Base-by-base conservation (phyloP, 805 yeast species). In the Candida pseudoglaebosa region DNA sequence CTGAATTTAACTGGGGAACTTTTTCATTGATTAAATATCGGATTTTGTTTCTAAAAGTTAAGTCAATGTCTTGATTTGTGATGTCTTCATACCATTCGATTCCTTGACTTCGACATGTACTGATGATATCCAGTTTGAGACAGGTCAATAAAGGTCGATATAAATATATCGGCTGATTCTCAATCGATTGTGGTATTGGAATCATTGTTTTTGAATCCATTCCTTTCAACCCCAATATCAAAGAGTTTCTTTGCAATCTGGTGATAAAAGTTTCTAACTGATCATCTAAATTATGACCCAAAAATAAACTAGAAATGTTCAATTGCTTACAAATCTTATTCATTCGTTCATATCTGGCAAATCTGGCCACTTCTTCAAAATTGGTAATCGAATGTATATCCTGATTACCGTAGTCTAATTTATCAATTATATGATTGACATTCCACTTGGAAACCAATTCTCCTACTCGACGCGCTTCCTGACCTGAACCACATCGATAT, bases 211-310 rank as follows among this genome's bases (percentile, higher is more conserved):
- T 21, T 2, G 51, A 47, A 26, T 49, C 52, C 67, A 83, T 79
- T 0, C 87, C 84, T 1, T 68, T 64, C 6, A 83, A 61, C 0
- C 95, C 95, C 55, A 70, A 63, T 4, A 69, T 36, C 9, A 71
- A 61, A 2, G 70, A 63, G 37, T 59, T 58, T 39, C 52, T 56
- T 36, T 50, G 55, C 16, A 83, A 60, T 24, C 95, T 56, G 52
- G 80, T 68, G 16, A 82, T 43, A 44, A 73, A 80, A 0, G 91
- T 82, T 50, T 86, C 95, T 10, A 81, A 38, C 49, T 83, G 88
- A 54, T 86, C 95, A 50, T 85, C 78, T 34, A 65, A 50, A 47
- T 79, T 85, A 49, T 86, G 95, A 0, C 84, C 95, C 29, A 80
- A 60, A 16, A 79, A 54, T 4, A 85, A 41, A n/a, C 66, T 48